phyloP scores from a whole-genome alignment of 2,329 filamentous ascomycete genomes.

The Diaporthe longicolla region DNA sequence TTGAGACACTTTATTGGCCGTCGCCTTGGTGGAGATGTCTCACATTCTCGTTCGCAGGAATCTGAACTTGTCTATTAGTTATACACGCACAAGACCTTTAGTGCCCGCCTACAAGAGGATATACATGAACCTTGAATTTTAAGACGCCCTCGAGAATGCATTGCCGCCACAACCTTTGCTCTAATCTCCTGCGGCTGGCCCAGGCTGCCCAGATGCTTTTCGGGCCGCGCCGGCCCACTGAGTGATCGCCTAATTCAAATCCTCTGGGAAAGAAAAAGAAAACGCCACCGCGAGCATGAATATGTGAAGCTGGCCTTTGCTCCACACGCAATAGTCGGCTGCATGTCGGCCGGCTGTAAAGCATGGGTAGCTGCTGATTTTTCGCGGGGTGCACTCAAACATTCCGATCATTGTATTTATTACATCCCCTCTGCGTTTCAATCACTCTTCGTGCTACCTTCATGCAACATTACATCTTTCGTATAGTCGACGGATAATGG shows the following conservation, averaged over 20 bases:
- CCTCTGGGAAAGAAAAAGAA: too few species aligned
- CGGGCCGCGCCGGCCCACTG: too few species aligned
- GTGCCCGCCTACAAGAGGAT: not conserved
- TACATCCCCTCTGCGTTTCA: not conserved
- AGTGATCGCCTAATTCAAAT: not conserved
- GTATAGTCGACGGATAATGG: too few species aligned
- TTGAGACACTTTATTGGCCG: not conserved
- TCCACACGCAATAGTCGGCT: not conserved
- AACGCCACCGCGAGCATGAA: not conserved
- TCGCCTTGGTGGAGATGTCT: not conserved
- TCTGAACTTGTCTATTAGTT: not conserved
- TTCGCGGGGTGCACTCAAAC: too few species aligned
- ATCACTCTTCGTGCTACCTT: not conserved
- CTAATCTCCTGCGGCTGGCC: not conserved
- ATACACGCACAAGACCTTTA: not conserved
- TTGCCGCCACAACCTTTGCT: not conserved
- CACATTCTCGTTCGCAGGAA: not conserved
- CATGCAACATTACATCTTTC: not conserved
- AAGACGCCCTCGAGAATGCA: not conserved
- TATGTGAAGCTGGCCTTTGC: not conserved
- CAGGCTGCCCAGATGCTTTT: not conserved
- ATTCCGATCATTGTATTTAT: too few species aligned
- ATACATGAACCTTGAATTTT: not conserved
- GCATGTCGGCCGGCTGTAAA: not conserved
- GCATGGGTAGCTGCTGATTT: not conserved